Evolutionary conservation across 148 eudicot species (phyloP).

Genomic region (Hydrangea macrophylla): DNA sequence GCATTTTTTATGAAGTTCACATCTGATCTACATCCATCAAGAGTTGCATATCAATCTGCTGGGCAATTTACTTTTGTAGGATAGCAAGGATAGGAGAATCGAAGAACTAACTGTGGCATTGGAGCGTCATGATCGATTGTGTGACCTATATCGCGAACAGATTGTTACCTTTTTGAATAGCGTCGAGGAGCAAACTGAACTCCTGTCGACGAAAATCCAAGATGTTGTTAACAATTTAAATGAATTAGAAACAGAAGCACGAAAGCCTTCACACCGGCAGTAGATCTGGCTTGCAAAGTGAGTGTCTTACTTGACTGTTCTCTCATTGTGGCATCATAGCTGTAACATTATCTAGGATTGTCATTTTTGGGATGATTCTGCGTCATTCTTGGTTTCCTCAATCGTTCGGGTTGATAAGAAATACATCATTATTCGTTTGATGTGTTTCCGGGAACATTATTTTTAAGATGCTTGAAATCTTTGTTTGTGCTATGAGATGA

Average conservation of each 20-base stretch:
- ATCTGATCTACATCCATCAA: neutral
- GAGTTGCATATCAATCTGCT: neutral
- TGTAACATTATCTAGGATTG: no score
- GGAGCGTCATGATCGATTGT: slow-evolving; percentile 18
- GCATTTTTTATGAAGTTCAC: neutral
- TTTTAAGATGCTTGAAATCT: neutral
- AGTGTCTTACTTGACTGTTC: no score
- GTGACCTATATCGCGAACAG: slow-evolving; percentile 13
- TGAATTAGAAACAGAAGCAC: slow-evolving; percentile 18
- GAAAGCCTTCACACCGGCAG: neutral
- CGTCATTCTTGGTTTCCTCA: neutral
- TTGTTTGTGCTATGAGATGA: no score
- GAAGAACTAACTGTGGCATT: slow-evolving; percentile 15
- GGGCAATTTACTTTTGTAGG: slow-evolving; percentile 11
- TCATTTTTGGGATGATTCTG: no score
- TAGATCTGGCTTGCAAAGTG: neutral
- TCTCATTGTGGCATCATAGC: no score
- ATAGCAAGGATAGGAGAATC: slow-evolving; percentile 14
- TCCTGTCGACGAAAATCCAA: slow-evolving; percentile 21
- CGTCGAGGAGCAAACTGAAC: slow-evolving; percentile 23
- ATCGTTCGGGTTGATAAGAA: neutral
- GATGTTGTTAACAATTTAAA: slow-evolving; percentile 22
- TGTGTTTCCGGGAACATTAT: neutral
- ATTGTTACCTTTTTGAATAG: slow-evolving; percentile 11
- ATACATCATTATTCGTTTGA: neutral